Percentiles rank a stretch among this genome's conserved stretches.
Evolutionary conservation across 2,329 filamentous ascomycete genomes (phyloP).

Genomic region (Xylaria hypoxylon): DNA sequence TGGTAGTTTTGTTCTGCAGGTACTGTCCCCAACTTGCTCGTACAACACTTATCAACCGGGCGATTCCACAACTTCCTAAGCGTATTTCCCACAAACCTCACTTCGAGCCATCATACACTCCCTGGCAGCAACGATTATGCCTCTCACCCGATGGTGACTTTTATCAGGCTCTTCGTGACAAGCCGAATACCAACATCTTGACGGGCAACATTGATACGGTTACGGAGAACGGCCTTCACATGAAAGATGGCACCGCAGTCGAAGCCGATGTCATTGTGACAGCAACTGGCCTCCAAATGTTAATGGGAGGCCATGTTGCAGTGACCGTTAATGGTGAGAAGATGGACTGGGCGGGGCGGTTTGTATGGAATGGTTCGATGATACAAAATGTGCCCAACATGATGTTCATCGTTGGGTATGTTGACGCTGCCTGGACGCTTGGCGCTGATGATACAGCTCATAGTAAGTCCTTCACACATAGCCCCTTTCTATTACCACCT

Average conservation of each 20-base stretch:
- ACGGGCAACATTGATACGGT: conserved; percentile 61
- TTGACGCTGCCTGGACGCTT: conserved; percentile 71
- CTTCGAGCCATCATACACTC: conserved; percentile 66
- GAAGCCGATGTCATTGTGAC: conserved; percentile 72
- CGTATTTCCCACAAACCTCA: conserved; percentile 63
- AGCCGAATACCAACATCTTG: conserved; percentile 52
- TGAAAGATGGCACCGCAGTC: conserved; percentile 58
- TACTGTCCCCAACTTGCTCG: conserved; percentile 60
- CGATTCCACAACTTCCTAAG: conserved; percentile 60
- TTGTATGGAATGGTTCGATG: conserved; percentile 71
- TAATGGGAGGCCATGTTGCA: conserved; percentile 64
- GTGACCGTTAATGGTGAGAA: conserved; percentile 63
- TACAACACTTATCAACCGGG: conserved; percentile 56
- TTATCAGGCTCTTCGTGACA: conserved; percentile 54
- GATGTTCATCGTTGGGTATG: conserved; percentile 69
- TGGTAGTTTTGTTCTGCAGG: conserved; percentile 56
- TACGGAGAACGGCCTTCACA: conserved; percentile 57
- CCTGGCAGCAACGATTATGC: conserved; percentile 78
- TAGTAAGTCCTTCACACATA: conserved; percentile 26
- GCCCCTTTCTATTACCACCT: background rate
- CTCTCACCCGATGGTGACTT: conserved; percentile 62
- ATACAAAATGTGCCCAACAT: conserved; percentile 72
- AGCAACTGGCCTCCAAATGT: conserved; percentile 70
- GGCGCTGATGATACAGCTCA: conserved; percentile 66
- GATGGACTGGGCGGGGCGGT: conserved; percentile 58